A percentile compares a stretch with the other conserved stretches of the same genome.
These are phyloP conservation scores for Ceratopteris richardii DNA, from an alignment of 75 land plant genomes.

Conservation along the genomic window DNA sequence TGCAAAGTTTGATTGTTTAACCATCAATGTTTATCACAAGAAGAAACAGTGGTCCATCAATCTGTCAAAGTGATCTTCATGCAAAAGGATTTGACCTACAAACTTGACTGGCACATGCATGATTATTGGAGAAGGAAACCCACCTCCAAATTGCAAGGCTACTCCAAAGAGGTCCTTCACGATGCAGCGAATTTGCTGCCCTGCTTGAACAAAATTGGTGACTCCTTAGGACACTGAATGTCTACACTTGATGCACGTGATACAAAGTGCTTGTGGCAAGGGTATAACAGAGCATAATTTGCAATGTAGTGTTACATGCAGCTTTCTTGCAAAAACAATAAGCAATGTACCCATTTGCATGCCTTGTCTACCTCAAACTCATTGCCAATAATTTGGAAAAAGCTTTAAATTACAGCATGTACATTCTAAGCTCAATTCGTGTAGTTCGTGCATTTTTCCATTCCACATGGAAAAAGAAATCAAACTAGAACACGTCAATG, in stretches of 20 bases:
- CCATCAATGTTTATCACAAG: too few species aligned
- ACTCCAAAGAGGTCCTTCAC: constrained; percentile 27
- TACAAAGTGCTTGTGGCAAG: background rate
- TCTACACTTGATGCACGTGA: constrained; percentile 7
- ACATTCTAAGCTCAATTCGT: too few species aligned
- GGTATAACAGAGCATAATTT: too few species aligned
- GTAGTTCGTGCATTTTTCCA: too few species aligned
- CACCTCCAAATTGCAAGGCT: constrained; percentile 42
- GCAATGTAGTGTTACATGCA: background rate
- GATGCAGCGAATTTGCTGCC: constrained; percentile 38
- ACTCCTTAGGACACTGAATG: constrained; percentile 50
- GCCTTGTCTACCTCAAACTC: too few species aligned
- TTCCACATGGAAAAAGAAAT: too few species aligned
- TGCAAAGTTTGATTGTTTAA: too few species aligned
- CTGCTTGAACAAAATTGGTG: constrained; percentile 63
- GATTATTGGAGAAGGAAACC: constrained; percentile 34
- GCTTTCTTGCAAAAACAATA: background rate
- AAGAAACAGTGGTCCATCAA: too few species aligned
- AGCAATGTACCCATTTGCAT: too few species aligned
- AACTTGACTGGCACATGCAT: background rate
- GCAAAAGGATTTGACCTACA: background rate
- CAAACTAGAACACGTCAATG: too few species aligned
- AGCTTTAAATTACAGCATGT: too few species aligned
- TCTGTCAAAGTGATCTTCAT: background rate
- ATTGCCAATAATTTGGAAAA: too few species aligned